These are phyloP conservation scores for Sechiopsis laciniata DNA, from an alignment of 306 rosid genomes.

Conservation along the genomic window DNA sequence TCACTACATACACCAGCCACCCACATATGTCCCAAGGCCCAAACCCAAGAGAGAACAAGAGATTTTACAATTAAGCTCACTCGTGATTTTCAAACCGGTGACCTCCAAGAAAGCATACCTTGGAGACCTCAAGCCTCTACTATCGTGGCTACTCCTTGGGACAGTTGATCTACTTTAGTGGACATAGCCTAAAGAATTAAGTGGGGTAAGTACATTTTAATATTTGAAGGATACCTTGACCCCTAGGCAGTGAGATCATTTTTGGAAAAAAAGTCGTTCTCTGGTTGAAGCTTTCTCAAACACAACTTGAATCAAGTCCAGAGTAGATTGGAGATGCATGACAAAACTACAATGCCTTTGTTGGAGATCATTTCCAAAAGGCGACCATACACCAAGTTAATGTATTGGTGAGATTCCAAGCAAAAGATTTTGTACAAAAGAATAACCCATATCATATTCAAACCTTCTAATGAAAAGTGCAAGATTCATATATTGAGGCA, in stretches of 20 bases:
- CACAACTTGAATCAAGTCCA: neutral
- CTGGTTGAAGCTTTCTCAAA: neutral
- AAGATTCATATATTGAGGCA: neutral
- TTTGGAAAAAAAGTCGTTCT: neutral
- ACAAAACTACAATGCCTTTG: neutral
- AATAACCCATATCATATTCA: neutral
- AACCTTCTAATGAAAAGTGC: neutral
- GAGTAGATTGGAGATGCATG: neutral
- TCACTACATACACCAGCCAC: too few species aligned
- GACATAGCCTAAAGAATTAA: neutral
- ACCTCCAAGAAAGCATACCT: too few species aligned
- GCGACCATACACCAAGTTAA: neutral
- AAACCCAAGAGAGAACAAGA: too few species aligned
- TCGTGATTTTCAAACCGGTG: too few species aligned
- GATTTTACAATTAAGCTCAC: too few species aligned
- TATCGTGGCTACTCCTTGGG: too few species aligned
- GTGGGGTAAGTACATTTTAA: neutral
- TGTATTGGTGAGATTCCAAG: neutral
- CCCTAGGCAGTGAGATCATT: neutral
- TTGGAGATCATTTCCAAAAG: constrained; percentile 4
- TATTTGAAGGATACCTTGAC: neutral
- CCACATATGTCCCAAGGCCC: too few species aligned
- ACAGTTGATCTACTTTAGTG: neutral
- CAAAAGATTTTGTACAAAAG: neutral
- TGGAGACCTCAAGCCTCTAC: too few species aligned